These are phyloP conservation scores for Hericium alpestre DNA, from an alignment of 768 basidiomycete genomes.

Conservation along the genomic window DNA sequence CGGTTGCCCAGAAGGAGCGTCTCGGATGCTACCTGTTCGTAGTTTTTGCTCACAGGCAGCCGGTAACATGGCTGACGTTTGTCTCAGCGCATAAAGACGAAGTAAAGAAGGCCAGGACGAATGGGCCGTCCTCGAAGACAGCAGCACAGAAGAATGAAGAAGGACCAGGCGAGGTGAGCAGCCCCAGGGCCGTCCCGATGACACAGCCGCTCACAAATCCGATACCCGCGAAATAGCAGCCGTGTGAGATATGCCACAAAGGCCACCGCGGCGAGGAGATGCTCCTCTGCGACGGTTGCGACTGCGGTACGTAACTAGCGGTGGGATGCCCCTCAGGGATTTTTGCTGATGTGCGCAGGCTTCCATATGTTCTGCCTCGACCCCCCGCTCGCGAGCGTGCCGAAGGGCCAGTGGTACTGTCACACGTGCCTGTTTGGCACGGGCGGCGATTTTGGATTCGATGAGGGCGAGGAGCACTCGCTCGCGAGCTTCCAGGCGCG, in stretches of 20 bases:
- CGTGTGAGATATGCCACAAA: constrained; percentile 89
- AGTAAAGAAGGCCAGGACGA: neutral
- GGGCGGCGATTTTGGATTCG: constrained; percentile 95
- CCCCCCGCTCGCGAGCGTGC: constrained; percentile 76
- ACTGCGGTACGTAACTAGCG: constrained; percentile 42
- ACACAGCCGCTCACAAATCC: too few species aligned
- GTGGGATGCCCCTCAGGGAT: neutral
- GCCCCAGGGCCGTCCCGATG: neutral
- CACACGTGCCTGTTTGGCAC: constrained; percentile 83
- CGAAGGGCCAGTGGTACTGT: constrained; percentile 95
- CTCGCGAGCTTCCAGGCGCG: constrained; percentile 86
- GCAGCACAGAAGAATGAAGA: neutral
- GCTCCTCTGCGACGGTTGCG: constrained; percentile 84
- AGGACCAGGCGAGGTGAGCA: neutral
- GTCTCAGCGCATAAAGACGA: neutral
- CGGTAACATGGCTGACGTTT: neutral
- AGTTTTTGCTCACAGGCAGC: neutral
- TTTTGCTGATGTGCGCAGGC: constrained; percentile 33
- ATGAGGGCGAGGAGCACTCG: constrained; percentile 93
- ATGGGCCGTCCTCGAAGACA: neutral
- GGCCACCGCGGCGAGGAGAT: constrained; percentile 86
- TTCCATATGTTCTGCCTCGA: constrained; percentile 97
- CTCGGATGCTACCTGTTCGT: constrained; percentile 25
- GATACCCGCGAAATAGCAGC: constrained; percentile 35
- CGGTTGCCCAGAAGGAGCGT: constrained; percentile 43